Conservation (phyloP, 768 basidiomycete genomes). For the Serendipita sp. region DNA sequence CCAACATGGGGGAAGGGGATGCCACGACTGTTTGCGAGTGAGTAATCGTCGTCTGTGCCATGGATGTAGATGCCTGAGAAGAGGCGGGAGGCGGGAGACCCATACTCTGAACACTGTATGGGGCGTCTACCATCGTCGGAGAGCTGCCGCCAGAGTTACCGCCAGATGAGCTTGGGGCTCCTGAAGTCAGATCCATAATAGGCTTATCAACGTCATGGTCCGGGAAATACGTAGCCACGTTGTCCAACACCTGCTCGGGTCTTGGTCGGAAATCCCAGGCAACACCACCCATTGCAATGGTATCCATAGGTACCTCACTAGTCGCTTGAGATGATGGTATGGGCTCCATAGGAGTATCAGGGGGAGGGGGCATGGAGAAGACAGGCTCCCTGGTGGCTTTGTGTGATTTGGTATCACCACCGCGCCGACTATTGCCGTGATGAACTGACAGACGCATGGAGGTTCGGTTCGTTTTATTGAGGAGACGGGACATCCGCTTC, state of each 20-base stretch:
- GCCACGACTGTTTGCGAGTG: conserved; percentile 6
- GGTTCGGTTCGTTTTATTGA: conserved; percentile 12
- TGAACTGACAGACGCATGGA: conserved; percentile 23
- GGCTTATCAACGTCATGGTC: conserved; percentile 92
- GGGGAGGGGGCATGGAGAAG: conserved; percentile 10
- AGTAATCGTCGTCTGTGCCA: conserved; percentile 24
- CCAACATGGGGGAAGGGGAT: conserved; percentile 15
- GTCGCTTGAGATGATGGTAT: background rate
- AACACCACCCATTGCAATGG: conserved; percentile 48
- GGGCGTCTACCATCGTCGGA: conserved; percentile 44
- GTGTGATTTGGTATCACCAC: conserved; percentile 12
- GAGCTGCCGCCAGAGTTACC: conserved; percentile 51
- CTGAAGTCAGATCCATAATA: conserved; percentile 59
- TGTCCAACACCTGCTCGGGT: conserved; percentile 84
- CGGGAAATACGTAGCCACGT: conserved; percentile 89
- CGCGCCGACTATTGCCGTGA: conserved; percentile 30
- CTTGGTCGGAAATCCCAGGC: conserved; percentile 85
- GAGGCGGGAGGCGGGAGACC: background rate
- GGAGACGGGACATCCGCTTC: conserved; percentile 22
- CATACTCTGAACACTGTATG: conserved; percentile 10
- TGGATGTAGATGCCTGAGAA: conserved; percentile 9
- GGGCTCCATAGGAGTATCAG: background rate
- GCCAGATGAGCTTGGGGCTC: background rate
- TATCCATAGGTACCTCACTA: conserved; percentile 21
- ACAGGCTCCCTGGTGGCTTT: conserved; percentile 10